phyloP scores from a whole-genome alignment of 2,329 filamentous ascomycete species.

The Venturia pyrina region DNA sequence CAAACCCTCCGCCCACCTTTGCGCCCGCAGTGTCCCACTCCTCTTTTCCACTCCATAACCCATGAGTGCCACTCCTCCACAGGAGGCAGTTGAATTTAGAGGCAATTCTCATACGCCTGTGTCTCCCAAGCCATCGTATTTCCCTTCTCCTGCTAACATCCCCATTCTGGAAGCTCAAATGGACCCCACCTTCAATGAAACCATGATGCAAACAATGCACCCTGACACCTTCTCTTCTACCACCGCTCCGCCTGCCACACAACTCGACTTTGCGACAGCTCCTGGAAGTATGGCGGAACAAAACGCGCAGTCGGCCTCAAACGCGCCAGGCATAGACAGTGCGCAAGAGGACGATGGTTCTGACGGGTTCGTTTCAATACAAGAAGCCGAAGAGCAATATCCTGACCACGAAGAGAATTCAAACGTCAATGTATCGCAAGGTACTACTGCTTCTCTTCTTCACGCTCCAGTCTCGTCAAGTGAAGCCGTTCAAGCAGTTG shows the following conservation, averaged over 20 bases:
- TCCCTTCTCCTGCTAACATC: constrained; percentile 58
- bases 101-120: constrained; percentile 58
- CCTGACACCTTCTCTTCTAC: constrained; percentile 7
- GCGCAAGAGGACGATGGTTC: not conserved
- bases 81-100: constrained; percentile 49
- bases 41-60: constrained; percentile 18
- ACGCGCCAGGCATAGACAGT: constrained; percentile 4
- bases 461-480: not conserved
- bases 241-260: not conserved
- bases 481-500: not conserved
- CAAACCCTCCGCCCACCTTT: not conserved
- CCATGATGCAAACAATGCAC: constrained; percentile 9
- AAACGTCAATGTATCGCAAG: constrained; percentile 1
- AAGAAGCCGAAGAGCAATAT: not conserved
- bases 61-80: constrained; percentile 46
- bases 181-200: constrained; percentile 60
- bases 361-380: not conserved
- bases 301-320: not conserved
- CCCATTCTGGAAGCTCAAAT: constrained; percentile 62
- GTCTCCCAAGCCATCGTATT: constrained; percentile 60
- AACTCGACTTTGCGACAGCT: not conserved
- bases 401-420: not conserved
- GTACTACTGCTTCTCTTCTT: not conserved
- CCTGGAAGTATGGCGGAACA: not conserved
- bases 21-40: not conserved